phyloP scores from a whole-genome alignment of 2,329 filamentous ascomycete species.

The Trichophyton benhamiae region DNA sequence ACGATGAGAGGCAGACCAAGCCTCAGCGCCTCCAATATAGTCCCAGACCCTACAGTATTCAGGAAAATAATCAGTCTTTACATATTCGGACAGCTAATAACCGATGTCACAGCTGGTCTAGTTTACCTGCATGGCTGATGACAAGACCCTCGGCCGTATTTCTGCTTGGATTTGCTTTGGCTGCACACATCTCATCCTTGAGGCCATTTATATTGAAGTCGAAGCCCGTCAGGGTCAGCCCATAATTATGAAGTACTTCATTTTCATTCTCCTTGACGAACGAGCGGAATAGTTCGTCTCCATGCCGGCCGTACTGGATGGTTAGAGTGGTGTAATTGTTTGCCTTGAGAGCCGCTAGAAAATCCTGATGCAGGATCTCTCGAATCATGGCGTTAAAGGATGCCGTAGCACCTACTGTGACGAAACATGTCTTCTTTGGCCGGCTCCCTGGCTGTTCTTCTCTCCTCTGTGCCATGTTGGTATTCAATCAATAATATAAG shows the following conservation, averaged over 20 bases:
- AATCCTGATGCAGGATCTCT: conserved; percentile 49
- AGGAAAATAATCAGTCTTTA: neutral
- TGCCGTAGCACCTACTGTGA: conserved; percentile 87
- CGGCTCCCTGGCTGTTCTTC: conserved; percentile 10
- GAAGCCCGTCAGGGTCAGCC: conserved; percentile 49
- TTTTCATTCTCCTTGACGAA: conserved; percentile 19
- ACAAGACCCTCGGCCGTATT: conserved; percentile 52
- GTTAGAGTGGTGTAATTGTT: conserved; percentile 58
- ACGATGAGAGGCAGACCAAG: conserved; percentile 68
- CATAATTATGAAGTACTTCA: conserved; percentile 20
- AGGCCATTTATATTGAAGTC: conserved; percentile 53
- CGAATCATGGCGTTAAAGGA: conserved; percentile 62
- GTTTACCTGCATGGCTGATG: conserved; percentile 75
- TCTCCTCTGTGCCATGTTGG: neutral
- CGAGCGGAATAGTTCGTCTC: conserved; percentile 42
- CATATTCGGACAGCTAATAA: neutral
- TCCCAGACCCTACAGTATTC: conserved; percentile 59
- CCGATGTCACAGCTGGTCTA: neutral
- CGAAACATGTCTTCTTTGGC: conserved; percentile 50
- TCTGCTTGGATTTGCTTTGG: conserved; percentile 34
- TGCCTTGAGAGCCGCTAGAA: conserved; percentile 48
- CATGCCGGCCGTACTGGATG: conserved; percentile 68
- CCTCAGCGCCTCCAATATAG: conserved; percentile 71
- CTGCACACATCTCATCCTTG: conserved; percentile 44
- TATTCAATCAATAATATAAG: neutral